Base-by-base conservation (phyloP, 1,284 basidiomycete genomes). In the Fomitiporia mediterranea region DNA sequence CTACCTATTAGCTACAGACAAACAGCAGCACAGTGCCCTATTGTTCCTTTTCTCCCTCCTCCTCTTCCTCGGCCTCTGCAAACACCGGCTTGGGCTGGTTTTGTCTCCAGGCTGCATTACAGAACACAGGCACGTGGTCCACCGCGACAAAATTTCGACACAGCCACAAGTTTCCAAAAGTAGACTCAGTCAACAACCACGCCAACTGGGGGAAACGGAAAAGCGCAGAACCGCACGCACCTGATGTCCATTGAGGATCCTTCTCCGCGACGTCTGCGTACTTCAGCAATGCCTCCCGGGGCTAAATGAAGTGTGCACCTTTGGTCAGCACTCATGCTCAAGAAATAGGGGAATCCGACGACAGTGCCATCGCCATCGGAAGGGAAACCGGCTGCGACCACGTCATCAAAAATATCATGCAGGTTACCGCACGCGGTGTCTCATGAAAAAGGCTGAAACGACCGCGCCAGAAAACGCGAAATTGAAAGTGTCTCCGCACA, bases 281-380 rank as follows among this genome's bases (percentile, higher is more conserved):
- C 72, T 88, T 94, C 78, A 99, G 86, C 61, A 99, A 74, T 2
- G 96, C 96, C 73, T 98, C 94, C 61, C 96, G 86, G 30, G 96
- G 96, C 90, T 98, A 60, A 60, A 62, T 57, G 60, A 61, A 54
- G 15, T 25, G 19, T 21, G n/a, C n/a, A 27, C n/a, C 13, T 34
- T 32, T 35, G 17, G 51, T 53, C 40, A 53, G 39, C 27, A 15
- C 32, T 53, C 51, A 19, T 51, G 25, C 30, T 40, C 5, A 40
- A 32, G 4, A 21, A 43, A 43, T 35, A 53, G 38, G 30, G 30
- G 17, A 40, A 11, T 15, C 19, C n/a, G 35, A 39, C 30, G 30
- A n/a, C n/a, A n/a, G n/a, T n/a, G 30, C 27, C 23, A 46, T 27
- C 30, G 44, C 44, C 25, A 28, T 51, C 49, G 35, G 37, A 27